These are phyloP conservation scores for Neonectria coccinea DNA, from an alignment of 2,329 filamentous ascomycete species.

Conservation along the genomic window DNA sequence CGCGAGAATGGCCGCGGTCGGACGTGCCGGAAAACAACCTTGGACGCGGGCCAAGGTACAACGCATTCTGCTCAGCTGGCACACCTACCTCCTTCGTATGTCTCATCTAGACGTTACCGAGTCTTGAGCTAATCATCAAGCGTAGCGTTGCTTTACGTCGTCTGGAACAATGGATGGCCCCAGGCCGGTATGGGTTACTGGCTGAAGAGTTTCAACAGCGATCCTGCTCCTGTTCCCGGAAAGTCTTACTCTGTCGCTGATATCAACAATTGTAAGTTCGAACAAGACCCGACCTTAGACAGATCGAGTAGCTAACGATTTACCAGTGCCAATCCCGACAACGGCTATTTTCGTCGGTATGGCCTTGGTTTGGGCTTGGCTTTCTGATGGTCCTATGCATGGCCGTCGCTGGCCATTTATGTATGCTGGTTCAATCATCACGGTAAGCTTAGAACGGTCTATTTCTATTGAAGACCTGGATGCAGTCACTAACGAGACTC, in stretches of 20 bases:
- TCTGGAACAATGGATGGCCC: constrained; percentile 37
- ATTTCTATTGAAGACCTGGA: fast-evolving
- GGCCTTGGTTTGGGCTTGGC: constrained; percentile 34
- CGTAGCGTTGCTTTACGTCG: constrained; percentile 29
- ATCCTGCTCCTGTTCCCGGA: constrained; percentile 33
- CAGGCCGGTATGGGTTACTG: constrained; percentile 36
- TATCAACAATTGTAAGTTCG: constrained; percentile 32
- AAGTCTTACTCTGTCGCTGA: constrained; percentile 25
- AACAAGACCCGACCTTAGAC: no score
- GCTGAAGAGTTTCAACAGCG: constrained; percentile 36
- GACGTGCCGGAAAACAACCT: constrained; percentile 33
- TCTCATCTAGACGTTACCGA: not conserved
- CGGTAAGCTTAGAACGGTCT: constrained; percentile 4
- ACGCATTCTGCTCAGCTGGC: constrained; percentile 34
- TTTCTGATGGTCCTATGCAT: constrained; percentile 33
- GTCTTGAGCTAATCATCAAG: not conserved
- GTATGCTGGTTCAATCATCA: constrained; percentile 31
- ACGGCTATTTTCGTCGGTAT: constrained; percentile 36
- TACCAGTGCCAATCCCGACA: constrained; percentile 31
- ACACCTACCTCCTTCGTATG: constrained; percentile 35
- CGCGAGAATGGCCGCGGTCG: constrained; percentile 31
- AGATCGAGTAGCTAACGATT: not conserved
- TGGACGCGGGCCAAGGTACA: constrained; percentile 32
- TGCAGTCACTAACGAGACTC: not conserved
- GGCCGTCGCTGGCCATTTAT: constrained; percentile 38